Evolutionary conservation across 495 filamentous ascomycete genomes (phyloP), one percentile per base, ranked within the genome.

Genomic region (Penicillium subrubescens): DNA sequence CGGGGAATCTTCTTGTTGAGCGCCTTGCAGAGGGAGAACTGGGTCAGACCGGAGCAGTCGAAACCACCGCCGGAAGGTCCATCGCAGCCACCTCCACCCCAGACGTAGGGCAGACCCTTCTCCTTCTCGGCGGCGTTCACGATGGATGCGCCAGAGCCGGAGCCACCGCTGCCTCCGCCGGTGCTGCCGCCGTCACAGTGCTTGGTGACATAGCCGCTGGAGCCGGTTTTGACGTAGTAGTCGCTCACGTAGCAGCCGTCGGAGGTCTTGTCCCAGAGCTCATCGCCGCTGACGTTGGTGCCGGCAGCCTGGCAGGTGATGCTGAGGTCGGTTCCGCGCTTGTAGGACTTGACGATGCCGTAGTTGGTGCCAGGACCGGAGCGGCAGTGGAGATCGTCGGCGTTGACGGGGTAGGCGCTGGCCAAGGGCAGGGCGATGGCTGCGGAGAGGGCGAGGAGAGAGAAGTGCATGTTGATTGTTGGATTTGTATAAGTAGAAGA

Each of bases 181-280:
- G 55, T 35, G 19, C 61, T 48, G n/a, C 56, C 37, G 14, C 56
- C 37, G 6, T 46, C 53, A 31, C 66, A 67, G 23, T 57, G 57
- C 25, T 57, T 48, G 12, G 66, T 64, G 8, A 67, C 66, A 37
- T 64, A 64, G 59, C 41, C 11, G 44, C 48, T 62, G 6, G 11
- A 62, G 31, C 66, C 66, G 54, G 66, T 68, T 34, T 68, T 65
- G 34, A 68, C 63, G 31, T 66, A 68, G 59, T 68, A 65, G 56
- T 68, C 66, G 17, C 59, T 56, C 34, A 68, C 66, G 27, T 68
- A 68, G 54, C 66, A 68, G 48, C 54, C 54, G 41, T 66, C 66
- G 5, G 66, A 60, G 17, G 66, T 68, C 25, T 68, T 68, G 55
- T 66, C 66, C 66, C 66, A 68, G 48, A 68, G 55, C n/a, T 59